These are phyloP conservation scores for Emmonsia crescens DNA, from an alignment of 2,329 filamentous ascomycete genomes.

Conservation along the genomic window DNA sequence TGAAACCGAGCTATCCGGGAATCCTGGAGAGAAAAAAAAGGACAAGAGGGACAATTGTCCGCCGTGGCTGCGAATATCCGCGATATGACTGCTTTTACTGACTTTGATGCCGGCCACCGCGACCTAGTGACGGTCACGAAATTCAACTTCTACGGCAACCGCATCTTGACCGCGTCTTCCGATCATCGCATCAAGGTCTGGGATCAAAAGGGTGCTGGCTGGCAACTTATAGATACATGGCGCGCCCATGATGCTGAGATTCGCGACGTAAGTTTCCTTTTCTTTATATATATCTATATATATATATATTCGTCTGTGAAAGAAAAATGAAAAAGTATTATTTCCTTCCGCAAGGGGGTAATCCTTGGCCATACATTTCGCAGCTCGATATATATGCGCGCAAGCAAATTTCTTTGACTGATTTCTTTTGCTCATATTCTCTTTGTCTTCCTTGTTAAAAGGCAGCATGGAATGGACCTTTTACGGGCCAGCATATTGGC, in stretches of 20 bases:
- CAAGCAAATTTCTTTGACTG: slow-evolving; percentile 13
- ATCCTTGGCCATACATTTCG: not conserved
- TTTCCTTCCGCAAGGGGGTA: not conserved
- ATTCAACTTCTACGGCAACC: slow-evolving; percentile 86
- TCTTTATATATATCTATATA: too few species aligned
- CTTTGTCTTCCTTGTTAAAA: slow-evolving; percentile 25
- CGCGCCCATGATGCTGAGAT: slow-evolving; percentile 83
- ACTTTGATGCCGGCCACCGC: slow-evolving; percentile 37
- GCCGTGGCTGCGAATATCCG: not conserved
- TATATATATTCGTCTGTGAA: not conserved
- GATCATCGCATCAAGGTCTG: slow-evolving; percentile 91
- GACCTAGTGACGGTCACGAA: slow-evolving; percentile 72
- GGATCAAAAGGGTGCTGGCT: slow-evolving; percentile 62
- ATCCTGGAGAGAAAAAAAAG: not conserved
- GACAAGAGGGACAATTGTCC: not conserved
- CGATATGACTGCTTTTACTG: slow-evolving; percentile 29
- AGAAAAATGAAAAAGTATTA: not conserved
- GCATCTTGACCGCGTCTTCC: slow-evolving; percentile 80
- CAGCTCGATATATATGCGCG: not conserved
- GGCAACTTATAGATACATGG: slow-evolving; percentile 79
- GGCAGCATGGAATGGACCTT: slow-evolving; percentile 90
- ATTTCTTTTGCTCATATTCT: slow-evolving; percentile 6
- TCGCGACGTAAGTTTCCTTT: slow-evolving; percentile 52
- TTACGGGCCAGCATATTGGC: slow-evolving; percentile 76
- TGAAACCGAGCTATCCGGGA: not conserved